These are phyloP conservation scores for Clonostachys byssicola DNA, from an alignment of 2,329 filamentous ascomycete species.

Conservation along the genomic window DNA sequence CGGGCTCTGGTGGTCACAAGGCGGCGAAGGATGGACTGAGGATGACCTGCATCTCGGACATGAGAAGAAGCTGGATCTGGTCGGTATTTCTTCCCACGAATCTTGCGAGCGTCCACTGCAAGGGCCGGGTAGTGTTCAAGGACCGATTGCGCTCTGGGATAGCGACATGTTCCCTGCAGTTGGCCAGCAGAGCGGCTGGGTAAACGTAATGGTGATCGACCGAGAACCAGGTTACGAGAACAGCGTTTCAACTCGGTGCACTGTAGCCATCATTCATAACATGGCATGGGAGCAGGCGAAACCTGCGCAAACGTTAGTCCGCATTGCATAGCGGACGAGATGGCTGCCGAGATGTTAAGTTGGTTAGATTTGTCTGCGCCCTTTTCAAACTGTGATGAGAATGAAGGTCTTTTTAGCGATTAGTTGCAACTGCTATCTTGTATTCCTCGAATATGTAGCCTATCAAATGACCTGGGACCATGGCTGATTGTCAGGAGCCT, in stretches of 20 bases:
- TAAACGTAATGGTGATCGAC: background rate
- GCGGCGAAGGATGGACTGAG: background rate
- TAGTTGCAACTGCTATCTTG: too few species aligned
- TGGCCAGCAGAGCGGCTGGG: background rate
- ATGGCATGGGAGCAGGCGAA: background rate
- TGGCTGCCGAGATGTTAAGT: too few species aligned
- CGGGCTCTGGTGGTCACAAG: background rate
- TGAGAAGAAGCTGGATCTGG: background rate
- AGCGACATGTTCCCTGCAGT: background rate
- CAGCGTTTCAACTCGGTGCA: background rate
- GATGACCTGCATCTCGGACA: background rate
- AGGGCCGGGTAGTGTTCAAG: background rate
- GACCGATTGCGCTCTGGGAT: background rate
- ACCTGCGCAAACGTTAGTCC: background rate
- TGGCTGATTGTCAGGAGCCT: too few species aligned
- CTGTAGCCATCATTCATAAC: background rate
- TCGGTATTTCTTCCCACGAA: background rate
- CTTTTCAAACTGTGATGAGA: too few species aligned
- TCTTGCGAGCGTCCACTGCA: background rate
- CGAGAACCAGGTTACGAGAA: background rate
- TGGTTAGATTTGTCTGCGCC: too few species aligned
- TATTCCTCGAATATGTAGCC: too few species aligned
- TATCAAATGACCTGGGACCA: too few species aligned
- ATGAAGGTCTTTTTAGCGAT: too few species aligned
- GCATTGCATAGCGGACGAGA: background rate